phyloP scores from a whole-genome alignment of 306 rosid species.

The Pterocarpus santalinus region DNA sequence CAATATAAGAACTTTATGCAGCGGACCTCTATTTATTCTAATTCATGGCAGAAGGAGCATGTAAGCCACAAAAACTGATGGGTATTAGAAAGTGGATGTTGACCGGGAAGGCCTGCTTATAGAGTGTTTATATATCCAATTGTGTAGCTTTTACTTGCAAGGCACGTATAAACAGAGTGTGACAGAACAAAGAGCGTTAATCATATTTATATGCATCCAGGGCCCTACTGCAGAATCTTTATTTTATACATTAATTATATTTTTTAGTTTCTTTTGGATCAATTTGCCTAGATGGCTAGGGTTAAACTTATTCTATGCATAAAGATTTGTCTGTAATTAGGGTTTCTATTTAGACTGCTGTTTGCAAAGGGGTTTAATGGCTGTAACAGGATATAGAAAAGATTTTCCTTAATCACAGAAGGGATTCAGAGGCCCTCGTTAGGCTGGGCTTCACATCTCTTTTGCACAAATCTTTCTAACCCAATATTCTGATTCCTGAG shows the following conservation, averaged over 20 bases:
- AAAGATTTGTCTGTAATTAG: background rate
- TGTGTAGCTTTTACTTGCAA: constrained; percentile 10
- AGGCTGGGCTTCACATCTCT: background rate
- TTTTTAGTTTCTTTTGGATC: background rate
- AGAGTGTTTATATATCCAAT: constrained; percentile 34
- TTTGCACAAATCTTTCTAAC: background rate
- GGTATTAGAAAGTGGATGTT: background rate
- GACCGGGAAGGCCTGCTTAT: constrained; percentile 12
- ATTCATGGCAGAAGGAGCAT: background rate
- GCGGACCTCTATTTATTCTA: constrained; percentile 5
- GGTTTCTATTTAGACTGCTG: background rate
- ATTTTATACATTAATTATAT: background rate
- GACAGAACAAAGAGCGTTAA: constrained; percentile 4
- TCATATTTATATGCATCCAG: constrained; percentile 1
- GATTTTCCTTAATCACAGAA: background rate
- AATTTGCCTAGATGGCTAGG: too few species aligned
- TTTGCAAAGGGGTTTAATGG: background rate
- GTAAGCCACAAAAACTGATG: background rate
- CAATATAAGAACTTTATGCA: background rate
- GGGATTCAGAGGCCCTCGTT: constrained; percentile 23
- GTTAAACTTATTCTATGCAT: too few species aligned
- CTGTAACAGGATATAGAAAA: background rate
- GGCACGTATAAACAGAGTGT: constrained; percentile 11
- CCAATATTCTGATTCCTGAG: background rate
- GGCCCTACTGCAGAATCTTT: background rate